Percentiles rank a stretch among this genome's conserved stretches.
These are phyloP conservation scores for Cystofilobasidium bisporidii DNA, from an alignment of 768 basidiomycete species.

Conservation along the genomic window DNA sequence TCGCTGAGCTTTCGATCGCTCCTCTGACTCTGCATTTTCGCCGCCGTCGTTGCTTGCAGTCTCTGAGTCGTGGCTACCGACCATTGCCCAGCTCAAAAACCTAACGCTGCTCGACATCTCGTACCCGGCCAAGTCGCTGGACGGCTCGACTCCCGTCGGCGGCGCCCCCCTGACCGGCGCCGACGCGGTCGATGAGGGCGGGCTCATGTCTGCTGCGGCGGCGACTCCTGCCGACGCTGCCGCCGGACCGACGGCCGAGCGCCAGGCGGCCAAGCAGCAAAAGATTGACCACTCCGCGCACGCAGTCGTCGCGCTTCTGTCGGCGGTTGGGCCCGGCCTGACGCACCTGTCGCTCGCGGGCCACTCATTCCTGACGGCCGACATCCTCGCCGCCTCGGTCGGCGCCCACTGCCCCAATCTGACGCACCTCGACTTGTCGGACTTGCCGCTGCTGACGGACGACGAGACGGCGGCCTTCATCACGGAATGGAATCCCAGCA, in stretches of 20 bases:
- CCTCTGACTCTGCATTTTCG: background rate
- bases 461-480: constrained; percentile 40
- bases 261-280: background rate
- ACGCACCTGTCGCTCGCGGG: constrained; percentile 61
- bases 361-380: constrained; percentile 50
- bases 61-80: constrained; percentile 4
- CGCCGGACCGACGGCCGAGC: background rate
- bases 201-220: background rate
- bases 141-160: background rate
- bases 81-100: background rate
- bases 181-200: background rate
- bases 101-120: constrained; percentile 10
- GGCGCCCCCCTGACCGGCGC: background rate
- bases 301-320: constrained; percentile 52
- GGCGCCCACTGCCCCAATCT: constrained; percentile 37
- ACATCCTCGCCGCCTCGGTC: background rate
- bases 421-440: constrained; percentile 49
- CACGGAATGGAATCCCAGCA: constrained; percentile 36
- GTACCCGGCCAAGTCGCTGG: constrained; percentile 41
- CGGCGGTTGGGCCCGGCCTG: constrained; percentile 50
- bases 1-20: background rate
- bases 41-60: too few relatives aligned
- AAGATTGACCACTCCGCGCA: constrained; percentile 24
- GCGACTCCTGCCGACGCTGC: background rate
- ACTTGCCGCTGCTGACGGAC: constrained; percentile 58